Conservation (phyloP, 345 rosid genomes). For the Clausena lansium region DNA sequence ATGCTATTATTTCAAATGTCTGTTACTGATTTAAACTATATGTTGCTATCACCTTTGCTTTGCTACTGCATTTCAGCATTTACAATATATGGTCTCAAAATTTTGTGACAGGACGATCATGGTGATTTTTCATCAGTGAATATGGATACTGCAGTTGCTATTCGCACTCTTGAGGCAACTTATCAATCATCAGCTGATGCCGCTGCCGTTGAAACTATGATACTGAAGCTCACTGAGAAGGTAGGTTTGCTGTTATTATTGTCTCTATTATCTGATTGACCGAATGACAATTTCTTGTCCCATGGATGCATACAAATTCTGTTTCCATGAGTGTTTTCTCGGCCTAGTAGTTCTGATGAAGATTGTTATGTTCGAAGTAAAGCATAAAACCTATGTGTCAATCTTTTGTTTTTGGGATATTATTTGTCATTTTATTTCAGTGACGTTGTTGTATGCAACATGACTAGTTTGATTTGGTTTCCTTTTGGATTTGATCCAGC, state of each 20-base stretch:
- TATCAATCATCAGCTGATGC: slow-evolving; percentile 91
- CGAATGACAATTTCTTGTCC: neutral
- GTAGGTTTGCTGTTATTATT: slow-evolving; percentile 29
- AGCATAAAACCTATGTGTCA: neutral
- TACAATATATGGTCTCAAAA: slow-evolving; percentile 1
- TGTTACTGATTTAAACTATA: neutral
- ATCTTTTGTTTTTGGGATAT: neutral
- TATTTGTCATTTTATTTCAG: neutral
- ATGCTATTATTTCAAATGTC: neutral
- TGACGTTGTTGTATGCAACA: neutral
- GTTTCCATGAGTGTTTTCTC: neutral
- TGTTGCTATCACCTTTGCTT: neutral
- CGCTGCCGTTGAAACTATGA: slow-evolving; percentile 83
- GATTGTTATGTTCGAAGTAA: neutral
- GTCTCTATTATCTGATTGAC: neutral
- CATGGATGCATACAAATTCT: neutral
- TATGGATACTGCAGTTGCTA: slow-evolving; percentile 99
- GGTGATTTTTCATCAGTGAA: slow-evolving; percentile 97
- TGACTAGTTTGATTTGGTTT: neutral
- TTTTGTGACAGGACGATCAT: slow-evolving; percentile 73
- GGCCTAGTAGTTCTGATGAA: neutral
- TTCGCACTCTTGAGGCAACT: slow-evolving; percentile 96
- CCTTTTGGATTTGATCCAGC: neutral
- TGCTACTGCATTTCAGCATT: neutral
- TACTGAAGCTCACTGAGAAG: slow-evolving; percentile 77